A percentile compares a stretch with the other conserved stretches of the same genome.
Conservation (phyloP, 306 rosid genomes). For the Dalbergia oliveri region DNA sequence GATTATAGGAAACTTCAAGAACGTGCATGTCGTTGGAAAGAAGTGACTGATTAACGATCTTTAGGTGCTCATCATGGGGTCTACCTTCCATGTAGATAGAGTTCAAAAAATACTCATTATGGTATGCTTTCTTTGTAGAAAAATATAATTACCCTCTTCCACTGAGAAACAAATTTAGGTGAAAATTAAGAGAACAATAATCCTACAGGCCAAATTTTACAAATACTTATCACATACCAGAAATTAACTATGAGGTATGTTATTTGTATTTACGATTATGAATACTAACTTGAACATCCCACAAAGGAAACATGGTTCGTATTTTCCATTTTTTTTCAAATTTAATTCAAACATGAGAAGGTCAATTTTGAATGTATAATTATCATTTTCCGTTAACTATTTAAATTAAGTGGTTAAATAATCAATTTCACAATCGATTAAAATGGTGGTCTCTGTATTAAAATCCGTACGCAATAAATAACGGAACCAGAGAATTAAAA, state of each 20-base stretch:
- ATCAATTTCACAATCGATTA: no score
- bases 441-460: background rate
- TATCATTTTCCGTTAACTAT: no score
- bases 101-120: constrained; percentile 9
- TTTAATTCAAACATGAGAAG: no score
- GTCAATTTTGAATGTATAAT: no score
- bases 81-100: constrained; percentile 43
- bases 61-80: constrained; percentile 17
- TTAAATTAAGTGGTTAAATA: no score
- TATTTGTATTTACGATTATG: no score
- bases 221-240: no score
- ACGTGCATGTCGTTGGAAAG: constrained; percentile 15
- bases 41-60: constrained; percentile 39
- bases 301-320: no score
- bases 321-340: no score
- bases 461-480: background rate
- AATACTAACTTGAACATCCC: no score
- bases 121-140: background rate
- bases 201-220: no score
- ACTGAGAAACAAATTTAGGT: background rate
- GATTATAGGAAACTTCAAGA: background rate
- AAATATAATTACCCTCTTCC: constrained; percentile 6
- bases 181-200: background rate
- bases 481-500: background rate
- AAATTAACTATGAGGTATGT: no score